Percentiles rank a stretch among this genome's conserved stretches.
These are phyloP conservation scores for Grigorovia transvaalensis DNA, from an alignment of 805 yeast species.

Conservation along the genomic window DNA sequence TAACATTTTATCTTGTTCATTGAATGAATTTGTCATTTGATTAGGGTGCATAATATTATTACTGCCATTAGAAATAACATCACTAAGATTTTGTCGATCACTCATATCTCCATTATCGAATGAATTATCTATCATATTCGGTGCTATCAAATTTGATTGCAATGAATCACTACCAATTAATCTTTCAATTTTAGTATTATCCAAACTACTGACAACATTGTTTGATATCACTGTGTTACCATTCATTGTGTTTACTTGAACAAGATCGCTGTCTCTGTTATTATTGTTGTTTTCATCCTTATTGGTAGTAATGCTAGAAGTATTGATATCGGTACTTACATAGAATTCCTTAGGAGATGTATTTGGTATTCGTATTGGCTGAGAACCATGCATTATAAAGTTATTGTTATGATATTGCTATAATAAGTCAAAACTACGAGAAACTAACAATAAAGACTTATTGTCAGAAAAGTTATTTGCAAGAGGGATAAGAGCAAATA, in stretches of 20 bases:
- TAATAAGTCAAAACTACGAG: background rate
- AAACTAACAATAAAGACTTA: background rate
- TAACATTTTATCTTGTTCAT: background rate
- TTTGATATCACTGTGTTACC: too few species aligned
- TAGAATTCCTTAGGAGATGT: background rate
- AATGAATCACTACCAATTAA: background rate
- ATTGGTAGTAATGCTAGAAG: background rate
- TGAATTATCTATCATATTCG: too few species aligned
- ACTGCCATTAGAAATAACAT: background rate
- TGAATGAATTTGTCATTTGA: background rate
- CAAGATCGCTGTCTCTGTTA: too few species aligned
- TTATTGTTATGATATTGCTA: background rate
- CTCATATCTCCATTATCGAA: background rate
- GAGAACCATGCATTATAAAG: background rate
- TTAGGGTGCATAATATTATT: background rate
- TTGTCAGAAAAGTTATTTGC: background rate
- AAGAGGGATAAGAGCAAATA: too few species aligned
- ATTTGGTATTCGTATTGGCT: constrained; percentile 1
- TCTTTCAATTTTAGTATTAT: background rate
- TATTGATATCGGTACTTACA: background rate
- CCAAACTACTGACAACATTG: background rate
- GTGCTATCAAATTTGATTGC: background rate
- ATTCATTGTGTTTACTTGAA: too few species aligned
- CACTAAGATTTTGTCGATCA: background rate
- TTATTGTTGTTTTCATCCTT: too few species aligned